Evolutionary conservation across 805 yeast species (phyloP).

Genomic region (Myxozyma melibiosi): DNA sequence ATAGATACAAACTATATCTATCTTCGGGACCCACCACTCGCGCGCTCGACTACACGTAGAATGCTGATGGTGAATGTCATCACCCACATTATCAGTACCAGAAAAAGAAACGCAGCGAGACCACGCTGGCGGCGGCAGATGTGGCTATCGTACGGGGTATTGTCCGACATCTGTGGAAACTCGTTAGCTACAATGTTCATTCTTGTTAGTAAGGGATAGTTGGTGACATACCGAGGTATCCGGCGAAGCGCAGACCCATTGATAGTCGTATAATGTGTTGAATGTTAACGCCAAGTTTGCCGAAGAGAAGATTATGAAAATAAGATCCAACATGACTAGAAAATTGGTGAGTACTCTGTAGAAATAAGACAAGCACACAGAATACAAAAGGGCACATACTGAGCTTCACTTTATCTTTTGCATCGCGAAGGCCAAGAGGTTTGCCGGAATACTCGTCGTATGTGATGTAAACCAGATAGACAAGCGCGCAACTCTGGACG

Average conservation of each 20-base stretch:
- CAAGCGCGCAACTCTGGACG: slow-evolving; percentile 76
- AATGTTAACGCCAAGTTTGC: slow-evolving; percentile 87
- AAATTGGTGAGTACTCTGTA: background rate
- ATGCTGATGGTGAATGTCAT: slow-evolving; percentile 81
- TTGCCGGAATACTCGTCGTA: slow-evolving; percentile 90
- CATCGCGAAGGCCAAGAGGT: slow-evolving; percentile 87
- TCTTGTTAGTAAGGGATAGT: background rate
- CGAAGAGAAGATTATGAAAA: slow-evolving; percentile 84
- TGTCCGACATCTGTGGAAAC: background rate
- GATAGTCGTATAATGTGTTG: slow-evolving; percentile 73
- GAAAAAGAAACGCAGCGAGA: slow-evolving; percentile 74
- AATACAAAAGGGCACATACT: slow-evolving; percentile 31
- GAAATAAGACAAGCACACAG: background rate
- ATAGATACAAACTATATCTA: too few relatives aligned
- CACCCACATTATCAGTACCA: slow-evolving; percentile 80
- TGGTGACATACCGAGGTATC: background rate
- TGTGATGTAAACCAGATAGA: slow-evolving; percentile 78
- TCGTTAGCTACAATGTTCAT: background rate
- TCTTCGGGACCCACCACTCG: slow-evolving; percentile 20
- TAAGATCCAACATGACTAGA: slow-evolving; percentile 69
- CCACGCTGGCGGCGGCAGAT: slow-evolving; percentile 81
- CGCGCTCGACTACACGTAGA: slow-evolving; percentile 41
- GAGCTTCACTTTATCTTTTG: slow-evolving; percentile 77
- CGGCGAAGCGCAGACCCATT: slow-evolving; percentile 69
- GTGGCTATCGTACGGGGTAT: slow-evolving; percentile 13